Percentiles rank a stretch among this genome's conserved stretches.
Evolutionary conservation across 257 asterid species (phyloP).

Genomic region (Ocimum tenuiflorum): DNA sequence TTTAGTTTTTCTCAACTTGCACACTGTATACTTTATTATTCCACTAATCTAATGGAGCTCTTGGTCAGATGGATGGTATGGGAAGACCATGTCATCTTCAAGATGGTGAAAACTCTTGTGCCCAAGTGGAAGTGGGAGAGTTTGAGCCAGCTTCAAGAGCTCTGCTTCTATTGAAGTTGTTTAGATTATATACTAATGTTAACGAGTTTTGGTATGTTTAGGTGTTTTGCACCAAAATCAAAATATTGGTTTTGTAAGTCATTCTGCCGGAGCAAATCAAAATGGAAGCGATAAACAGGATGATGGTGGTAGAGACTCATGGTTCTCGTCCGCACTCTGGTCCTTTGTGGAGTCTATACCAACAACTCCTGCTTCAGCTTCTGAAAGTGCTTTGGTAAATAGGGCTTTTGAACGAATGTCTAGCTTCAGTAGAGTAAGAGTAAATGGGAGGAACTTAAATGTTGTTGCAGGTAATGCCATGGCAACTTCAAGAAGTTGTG

Average conservation of each 20-base stretch:
- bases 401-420: conserved; percentile 80
- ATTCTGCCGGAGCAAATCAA: conserved; percentile 43
- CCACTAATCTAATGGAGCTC: conserved; percentile 53
- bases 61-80: conserved; percentile 84
- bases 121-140: conserved; percentile 94
- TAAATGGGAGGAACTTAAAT: conserved; percentile 40
- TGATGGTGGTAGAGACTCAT: conserved; percentile 64
- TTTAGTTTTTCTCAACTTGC: conserved; percentile 9
- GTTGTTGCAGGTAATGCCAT: conserved; percentile 46
- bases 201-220: conserved; percentile 49
- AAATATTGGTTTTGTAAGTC: conserved; percentile 35
- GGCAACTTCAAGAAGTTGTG: conserved; percentile 42
- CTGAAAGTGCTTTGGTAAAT: conserved; percentile 75
- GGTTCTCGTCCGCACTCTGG: conserved; percentile 78
- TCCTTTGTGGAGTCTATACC: conserved; percentile 97
- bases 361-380: conserved; percentile 90
- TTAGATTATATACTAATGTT: conserved; percentile 43
- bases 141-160: conserved; percentile 86
- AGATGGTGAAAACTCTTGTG: conserved; percentile 68
- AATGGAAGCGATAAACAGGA: conserved; percentile 36
- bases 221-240: conserved; percentile 51
- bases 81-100: conserved; percentile 45
- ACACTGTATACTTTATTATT: conserved; percentile 17
- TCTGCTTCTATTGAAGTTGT: conserved; percentile 33
- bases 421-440: conserved; percentile 75